Percentiles rank a stretch among this genome's conserved stretches.
Conservation (phyloP, 2,329 filamentous ascomycete genomes). For the Hymenoscyphus repandus region DNA sequence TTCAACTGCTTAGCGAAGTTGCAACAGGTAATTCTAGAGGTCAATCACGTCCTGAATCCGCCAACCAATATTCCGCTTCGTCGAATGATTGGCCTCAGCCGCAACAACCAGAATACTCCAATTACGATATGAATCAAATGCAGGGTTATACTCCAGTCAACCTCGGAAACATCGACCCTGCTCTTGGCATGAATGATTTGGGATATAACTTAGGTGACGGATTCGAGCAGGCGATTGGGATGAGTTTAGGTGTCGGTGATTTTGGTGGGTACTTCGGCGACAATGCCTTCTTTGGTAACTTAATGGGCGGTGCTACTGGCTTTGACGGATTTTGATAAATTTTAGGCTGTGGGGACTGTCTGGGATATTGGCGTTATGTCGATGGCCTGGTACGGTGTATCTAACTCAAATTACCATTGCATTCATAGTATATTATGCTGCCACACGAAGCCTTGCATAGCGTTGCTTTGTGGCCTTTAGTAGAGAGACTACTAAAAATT, state of each 20-base stretch:
- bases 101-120: constrained; percentile 11
- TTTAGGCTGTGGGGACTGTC: too few relatives aligned
- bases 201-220: constrained; percentile 28
- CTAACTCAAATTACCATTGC: too few relatives aligned
- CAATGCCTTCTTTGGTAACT: constrained; percentile 26
- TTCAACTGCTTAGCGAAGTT: constrained; percentile 38
- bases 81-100: constrained; percentile 23
- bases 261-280: constrained; percentile 29
- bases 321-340: constrained; percentile 16
- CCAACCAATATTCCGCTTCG: constrained; percentile 17
- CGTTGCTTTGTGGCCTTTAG: too few relatives aligned
- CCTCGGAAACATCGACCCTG: constrained; percentile 26
- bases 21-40: constrained; percentile 32
- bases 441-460: too few relatives aligned
- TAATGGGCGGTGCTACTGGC: constrained; percentile 20
- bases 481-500: too few relatives aligned
- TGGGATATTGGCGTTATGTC: too few relatives aligned
- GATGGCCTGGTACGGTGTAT: too few relatives aligned
- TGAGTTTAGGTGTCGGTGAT: constrained; percentile 29
- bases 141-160: constrained; percentile 11
- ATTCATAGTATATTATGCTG: too few relatives aligned
- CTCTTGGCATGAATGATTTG: constrained; percentile 24
- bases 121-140: constrained; percentile 20
- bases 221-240: constrained; percentile 31
- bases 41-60: constrained; percentile 20